phyloP scores from a whole-genome alignment of 2,329 filamentous ascomycete species.

The Akanthomyces muscarius region DNA sequence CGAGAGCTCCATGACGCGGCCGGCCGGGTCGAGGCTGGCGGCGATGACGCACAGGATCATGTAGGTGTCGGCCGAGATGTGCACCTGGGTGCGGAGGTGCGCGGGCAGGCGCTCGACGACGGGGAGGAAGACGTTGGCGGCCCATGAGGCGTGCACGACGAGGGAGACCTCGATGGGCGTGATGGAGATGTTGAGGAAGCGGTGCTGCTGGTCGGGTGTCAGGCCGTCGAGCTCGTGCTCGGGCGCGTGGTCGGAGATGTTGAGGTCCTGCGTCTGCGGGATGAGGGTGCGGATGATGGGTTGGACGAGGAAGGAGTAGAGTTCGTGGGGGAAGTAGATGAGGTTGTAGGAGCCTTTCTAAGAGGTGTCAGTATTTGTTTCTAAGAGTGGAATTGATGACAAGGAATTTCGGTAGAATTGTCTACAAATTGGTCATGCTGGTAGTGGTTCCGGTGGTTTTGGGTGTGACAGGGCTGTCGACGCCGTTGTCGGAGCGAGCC shows the following conservation, averaged over 20 bases:
- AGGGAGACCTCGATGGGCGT: slow-evolving; percentile 91
- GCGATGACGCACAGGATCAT: slow-evolving; percentile 86
- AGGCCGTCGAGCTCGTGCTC: slow-evolving; percentile 43
- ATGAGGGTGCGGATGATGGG: slow-evolving; percentile 83
- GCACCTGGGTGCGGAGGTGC: slow-evolving; percentile 50
- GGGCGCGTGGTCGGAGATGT: slow-evolving; percentile 33
- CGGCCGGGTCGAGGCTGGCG: slow-evolving; percentile 84
- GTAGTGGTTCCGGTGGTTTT: background rate
- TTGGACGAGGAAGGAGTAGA: slow-evolving; percentile 76
- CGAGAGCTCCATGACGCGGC: slow-evolving; percentile 86
- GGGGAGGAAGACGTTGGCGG: slow-evolving; percentile 70
- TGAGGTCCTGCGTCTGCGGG: slow-evolving; percentile 50
- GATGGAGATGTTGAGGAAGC: slow-evolving; percentile 89
- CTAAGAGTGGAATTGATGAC: background rate
- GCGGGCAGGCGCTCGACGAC: slow-evolving; percentile 60
- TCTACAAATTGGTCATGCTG: background rate
- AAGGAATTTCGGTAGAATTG: too few relatives aligned
- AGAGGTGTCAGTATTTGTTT: slow-evolving; percentile 15
- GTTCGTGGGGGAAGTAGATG: slow-evolving; percentile 80
- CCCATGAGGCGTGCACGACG: slow-evolving; percentile 75
- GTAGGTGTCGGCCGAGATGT: slow-evolving; percentile 78
- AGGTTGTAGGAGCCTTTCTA: slow-evolving; percentile 84
- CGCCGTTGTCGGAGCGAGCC: slow-evolving; percentile 15
- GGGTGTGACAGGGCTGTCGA: background rate
- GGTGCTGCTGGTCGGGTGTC: slow-evolving; percentile 56